A percentile compares a stretch with the other conserved stretches of the same genome.
Conservation (phyloP, 2,329 filamentous ascomycete species). For the Colletotrichum sp. region DNA sequence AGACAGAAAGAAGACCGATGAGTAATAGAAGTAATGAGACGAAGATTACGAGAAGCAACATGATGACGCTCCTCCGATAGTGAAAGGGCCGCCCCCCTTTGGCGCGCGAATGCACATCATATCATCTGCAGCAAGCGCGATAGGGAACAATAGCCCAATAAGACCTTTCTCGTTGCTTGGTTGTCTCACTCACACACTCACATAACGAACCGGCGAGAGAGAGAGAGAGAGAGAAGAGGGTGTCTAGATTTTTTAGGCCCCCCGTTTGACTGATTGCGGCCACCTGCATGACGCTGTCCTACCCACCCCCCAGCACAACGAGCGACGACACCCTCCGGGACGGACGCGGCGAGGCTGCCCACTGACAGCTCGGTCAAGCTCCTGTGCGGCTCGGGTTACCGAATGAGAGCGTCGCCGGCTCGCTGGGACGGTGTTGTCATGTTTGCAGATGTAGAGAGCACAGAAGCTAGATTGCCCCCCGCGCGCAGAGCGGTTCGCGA, state of each 20-base stretch:
- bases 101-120: neutral
- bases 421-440: neutral
- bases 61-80: neutral
- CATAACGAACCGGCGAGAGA: neutral
- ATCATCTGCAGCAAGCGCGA: neutral
- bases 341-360: neutral
- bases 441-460: neutral
- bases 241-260: neutral
- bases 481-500: neutral
- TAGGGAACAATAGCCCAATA: neutral
- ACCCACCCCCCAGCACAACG: neutral
- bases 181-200: neutral
- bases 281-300: constrained; percentile 30
- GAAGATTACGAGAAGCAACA: neutral
- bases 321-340: neutral
- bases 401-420: neutral
- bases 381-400: neutral
- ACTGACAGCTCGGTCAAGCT: constrained; percentile 4
- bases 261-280: constrained; percentile 28
- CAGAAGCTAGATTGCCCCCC: neutral
- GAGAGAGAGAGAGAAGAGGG: neutral
- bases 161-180: neutral
- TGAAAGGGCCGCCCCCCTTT: neutral
- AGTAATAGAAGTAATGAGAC: neutral
- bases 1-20: neutral